A percentile compares a stretch with the other conserved stretches of the same genome.
phyloP scores from a whole-genome alignment of 169 alveolate genomes.

The Cytauxzoon felis region DNA sequence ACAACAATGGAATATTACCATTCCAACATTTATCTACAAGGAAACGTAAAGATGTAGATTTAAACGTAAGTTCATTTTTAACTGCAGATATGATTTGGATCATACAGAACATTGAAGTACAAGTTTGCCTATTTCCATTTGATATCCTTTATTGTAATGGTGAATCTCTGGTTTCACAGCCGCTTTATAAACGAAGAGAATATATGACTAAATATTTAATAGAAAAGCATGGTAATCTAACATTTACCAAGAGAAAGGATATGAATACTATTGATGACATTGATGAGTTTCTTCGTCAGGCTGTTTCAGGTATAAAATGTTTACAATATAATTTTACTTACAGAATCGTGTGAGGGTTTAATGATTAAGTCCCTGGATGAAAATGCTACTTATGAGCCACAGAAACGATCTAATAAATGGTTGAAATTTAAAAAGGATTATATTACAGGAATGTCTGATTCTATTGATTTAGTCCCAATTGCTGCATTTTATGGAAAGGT shows the following conservation, averaged over 20 bases:
- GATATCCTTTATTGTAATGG: conserved; percentile 89
- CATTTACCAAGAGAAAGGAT: conserved; percentile 73
- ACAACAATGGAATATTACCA: conserved; percentile 88
- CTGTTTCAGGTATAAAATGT: conserved; percentile 59
- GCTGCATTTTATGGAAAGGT: conserved; percentile 93
- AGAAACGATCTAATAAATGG: conserved; percentile 97
- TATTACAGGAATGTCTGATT: conserved; percentile 93
- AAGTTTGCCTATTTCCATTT: conserved; percentile 90
- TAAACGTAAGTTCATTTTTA: conserved; percentile 48
- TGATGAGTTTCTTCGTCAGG: conserved; percentile 77
- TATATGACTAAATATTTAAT: conserved; percentile 42
- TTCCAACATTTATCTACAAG: conserved; percentile 91
- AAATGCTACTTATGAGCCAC: conserved; percentile 96
- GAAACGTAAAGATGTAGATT: conserved; percentile 89
- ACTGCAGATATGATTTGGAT: background rate
- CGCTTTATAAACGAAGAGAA: conserved; percentile 67
- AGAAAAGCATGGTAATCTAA: conserved; percentile 57
- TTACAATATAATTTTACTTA: conserved; percentile 79
- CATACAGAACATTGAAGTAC: conserved; percentile 82
- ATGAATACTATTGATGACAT: conserved; percentile 75
- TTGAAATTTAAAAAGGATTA: conserved; percentile 97
- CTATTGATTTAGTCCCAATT: conserved; percentile 97
- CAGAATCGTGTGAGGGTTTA: conserved; percentile 93
- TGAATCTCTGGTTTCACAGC: conserved; percentile 69
- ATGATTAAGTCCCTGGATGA: conserved; percentile 95